Base-by-base conservation (phyloP, 371 early-diverging fungal species). In the Funneliformis caledonium region DNA sequence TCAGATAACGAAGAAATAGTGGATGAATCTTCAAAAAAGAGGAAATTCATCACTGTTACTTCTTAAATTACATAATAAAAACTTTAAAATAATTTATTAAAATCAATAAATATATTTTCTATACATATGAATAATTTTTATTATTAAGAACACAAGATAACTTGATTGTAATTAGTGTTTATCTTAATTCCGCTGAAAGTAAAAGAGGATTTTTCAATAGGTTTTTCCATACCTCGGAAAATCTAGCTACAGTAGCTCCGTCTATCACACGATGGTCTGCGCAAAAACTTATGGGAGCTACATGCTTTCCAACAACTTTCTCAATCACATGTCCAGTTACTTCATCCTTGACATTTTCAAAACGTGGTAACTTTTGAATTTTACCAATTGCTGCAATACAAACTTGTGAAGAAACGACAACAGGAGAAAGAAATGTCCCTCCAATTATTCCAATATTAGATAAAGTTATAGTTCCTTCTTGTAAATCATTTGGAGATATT, bases 211-310 rank as follows among this genome's bases (percentile, higher is more conserved):
- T 91, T 87, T 98, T 98, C 48, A 98, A 85, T 68, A 94, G 88
- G 33, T 83, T 81, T 88, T 96, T 97, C 97, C 96, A 98, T 37
- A 88, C 84, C 72, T 90, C 88, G 19, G 93, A 94, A 86, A 98
- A 98, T 65, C 97, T 88, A 48, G 98, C 98, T 81, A 98, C 90
- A 0, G 98, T 97, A 5, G 98, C 99, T 26, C 99, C 99, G 85
- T 98, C 98, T 81, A 98, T 91, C n/a, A 99, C 93, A 37, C 99
- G 90, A 85, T 99, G 99, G 85, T 99, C 99, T 7, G 99, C 99
- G 3, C 94, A 92, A 94, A 95, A 97, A 88, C 96, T 96, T 42
- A 96, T 87, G 16, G 91, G 90, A 82, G 97, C 85, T 12, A 97
- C 86, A 81, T 91, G 85, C 81, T 92, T 92, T 4, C 93, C 88